Base-by-base conservation (phyloP, 2,329 filamentous ascomycete species). In the Trichoderma guizhouense region DNA sequence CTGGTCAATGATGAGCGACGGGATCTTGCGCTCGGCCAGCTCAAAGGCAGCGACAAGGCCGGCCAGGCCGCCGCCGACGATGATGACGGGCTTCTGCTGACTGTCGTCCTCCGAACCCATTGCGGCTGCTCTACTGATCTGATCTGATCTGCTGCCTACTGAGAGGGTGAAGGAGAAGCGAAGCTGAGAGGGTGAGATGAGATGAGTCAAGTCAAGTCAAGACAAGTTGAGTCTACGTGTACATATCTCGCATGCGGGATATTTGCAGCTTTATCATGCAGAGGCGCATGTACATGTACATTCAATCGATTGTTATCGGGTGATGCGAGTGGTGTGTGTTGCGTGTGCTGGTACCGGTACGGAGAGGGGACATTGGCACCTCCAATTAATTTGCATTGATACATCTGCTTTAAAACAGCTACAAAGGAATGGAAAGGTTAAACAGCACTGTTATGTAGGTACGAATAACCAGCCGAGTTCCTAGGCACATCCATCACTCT, bases 41-140 rank as follows among this genome's bases (percentile, higher is more conserved):
- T 90, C 88, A 74, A 84, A 88, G 57, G 88, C 87, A 4, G 88
- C 86, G 21, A 89, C 87, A 9, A 90, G 85, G n/a, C 87, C 88
- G 36, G 88, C 86, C 14, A 90, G 83, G 65, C 88, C 88, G 55
- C 82, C 85, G 76, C 88, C 88, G 64, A 90, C 81, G 68, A 90
- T 85, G 76, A 90, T 84, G 75, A 87, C 87, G 57, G 82, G 86
- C 57, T 72, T 64, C 58, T 55, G 66, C 34, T 43, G 47, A 51
- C 43, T 51, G 21, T 53, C 43, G 7, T 62, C 61, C 34, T 74
- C 53, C 5, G 74, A 72, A 11, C 74, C 64, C 77, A 78, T 78
- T 21, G 47, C 21, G n/a, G 47, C 36, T 11, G 34, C 34, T 36
- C 34, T 36, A 3, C 34, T 36, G 34, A 36, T 36, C 34, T 36